Evolutionary conservation across 2,329 filamentous ascomycete species (phyloP).

Genomic region (Ascochyta fabae): DNA sequence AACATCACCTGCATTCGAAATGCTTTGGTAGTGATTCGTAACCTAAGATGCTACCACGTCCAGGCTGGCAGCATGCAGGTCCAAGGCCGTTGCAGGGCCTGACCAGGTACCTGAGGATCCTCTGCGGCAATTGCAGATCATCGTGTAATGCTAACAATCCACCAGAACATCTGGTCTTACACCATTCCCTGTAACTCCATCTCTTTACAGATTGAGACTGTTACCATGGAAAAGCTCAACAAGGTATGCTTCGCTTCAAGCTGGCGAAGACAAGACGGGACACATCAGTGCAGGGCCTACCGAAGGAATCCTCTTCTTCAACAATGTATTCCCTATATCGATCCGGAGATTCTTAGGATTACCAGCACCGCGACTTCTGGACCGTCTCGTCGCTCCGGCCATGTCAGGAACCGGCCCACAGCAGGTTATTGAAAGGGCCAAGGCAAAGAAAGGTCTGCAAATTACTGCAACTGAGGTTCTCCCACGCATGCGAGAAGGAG

Average conservation of each 20-base stretch:
- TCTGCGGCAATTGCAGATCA: slow-evolving; percentile 32
- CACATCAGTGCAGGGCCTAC: slow-evolving; percentile 79
- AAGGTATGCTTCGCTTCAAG: slow-evolving; percentile 48
- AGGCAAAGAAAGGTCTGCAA: slow-evolving; percentile 63
- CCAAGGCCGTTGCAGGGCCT: slow-evolving; percentile 25
- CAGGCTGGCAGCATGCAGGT: slow-evolving; percentile 29
- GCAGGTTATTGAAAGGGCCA: slow-evolving; percentile 62
- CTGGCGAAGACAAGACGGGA: slow-evolving; percentile 72
- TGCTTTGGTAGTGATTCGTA: slow-evolving; percentile 17
- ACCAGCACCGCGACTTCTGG: slow-evolving; percentile 59
- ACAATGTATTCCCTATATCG: slow-evolving; percentile 86
- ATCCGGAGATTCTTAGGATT: slow-evolving; percentile 68
- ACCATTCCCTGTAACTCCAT: slow-evolving; percentile 4
- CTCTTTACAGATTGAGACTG: background rate
- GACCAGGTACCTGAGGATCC: slow-evolving; percentile 32
- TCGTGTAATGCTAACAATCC: slow-evolving; percentile 26
- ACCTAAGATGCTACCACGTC: slow-evolving; percentile 26
- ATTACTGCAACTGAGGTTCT: slow-evolving; percentile 81
- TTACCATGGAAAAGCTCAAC: slow-evolving; percentile 15
- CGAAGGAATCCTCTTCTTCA: slow-evolving; percentile 87
- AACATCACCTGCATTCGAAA: slow-evolving; percentile 11
- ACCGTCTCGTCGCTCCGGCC: slow-evolving; percentile 58
- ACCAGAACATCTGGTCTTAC: slow-evolving; percentile 21
- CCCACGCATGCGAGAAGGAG: slow-evolving; percentile 87
- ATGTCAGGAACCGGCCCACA: slow-evolving; percentile 63